Evolutionary conservation across 805 yeast genomes (phyloP), one percentile per base, ranked within the genome.

Genomic region (Wickerhamomyces strasburgensis): DNA sequence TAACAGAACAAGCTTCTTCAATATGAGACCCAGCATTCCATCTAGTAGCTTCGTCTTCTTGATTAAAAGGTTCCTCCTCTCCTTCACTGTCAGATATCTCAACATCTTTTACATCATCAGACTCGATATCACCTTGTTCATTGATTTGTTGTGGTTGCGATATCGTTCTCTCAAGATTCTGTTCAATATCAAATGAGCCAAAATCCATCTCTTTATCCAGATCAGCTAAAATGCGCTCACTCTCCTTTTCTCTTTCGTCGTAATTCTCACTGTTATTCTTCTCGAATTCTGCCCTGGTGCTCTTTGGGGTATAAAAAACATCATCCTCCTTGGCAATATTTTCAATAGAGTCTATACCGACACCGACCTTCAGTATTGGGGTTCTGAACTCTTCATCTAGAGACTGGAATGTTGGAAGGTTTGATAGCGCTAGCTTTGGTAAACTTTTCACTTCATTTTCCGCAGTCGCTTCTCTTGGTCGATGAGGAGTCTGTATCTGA

Each of bases 281-380:
- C 18, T 38, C 38, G 21, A 42, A 34, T 6, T 38, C 44, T 6
- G 33, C 31, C 14, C 31, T 39, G 6, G 44, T 26, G 29, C 49
- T 51, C 40, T 42, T 52, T 17, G 57, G 57, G 3, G 57, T 53
- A 26, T 49, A 47, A 27, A 47, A 50, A 3, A 39, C 27, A 15
- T 51, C 55, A 11, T 43, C 50, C 3, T 31, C 34, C 9, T 32
- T 38, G 11, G 34, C 26, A n/a, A 27, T 11, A 9, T 43, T 45
- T 6, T 46, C 51, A 5, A 35, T 19, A 3, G 51, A 39, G 3
- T 37, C 35, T 5, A 34, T 37, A 27, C 34, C 38, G 9, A 51
- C 45, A 4, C 47, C 47, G 28, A 54, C 45, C 25, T 44, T 48
- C 27, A 52, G 31, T 4, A 52, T 34, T 14, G 51, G 49, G 2